Percentiles rank a stretch among this genome's conserved stretches.
Conservation (phyloP, 169 alveolate genomes). For the Miamiensis avidus region DNA sequence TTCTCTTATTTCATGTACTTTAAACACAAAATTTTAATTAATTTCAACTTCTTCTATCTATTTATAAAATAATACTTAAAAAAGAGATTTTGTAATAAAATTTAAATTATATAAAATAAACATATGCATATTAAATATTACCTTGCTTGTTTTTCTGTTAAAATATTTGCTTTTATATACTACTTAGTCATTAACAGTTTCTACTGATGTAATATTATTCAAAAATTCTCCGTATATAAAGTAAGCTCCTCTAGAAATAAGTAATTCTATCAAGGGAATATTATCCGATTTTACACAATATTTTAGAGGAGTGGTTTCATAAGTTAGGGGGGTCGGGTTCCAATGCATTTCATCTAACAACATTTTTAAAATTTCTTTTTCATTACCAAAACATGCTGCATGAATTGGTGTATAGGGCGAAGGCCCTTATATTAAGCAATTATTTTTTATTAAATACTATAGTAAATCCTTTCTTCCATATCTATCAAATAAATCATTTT, state of each 20-base stretch:
- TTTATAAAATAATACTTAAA: no score
- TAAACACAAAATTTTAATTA: background rate
- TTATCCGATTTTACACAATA: slow-evolving; percentile 15
- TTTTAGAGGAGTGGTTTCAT: slow-evolving; percentile 2
- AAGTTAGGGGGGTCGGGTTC: slow-evolving; percentile 2
- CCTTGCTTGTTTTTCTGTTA: no score
- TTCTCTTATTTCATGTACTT: background rate
- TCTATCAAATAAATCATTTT: background rate
- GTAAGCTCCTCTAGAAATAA: slow-evolving; percentile 24
- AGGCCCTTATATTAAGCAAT: background rate
- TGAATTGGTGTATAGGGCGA: slow-evolving; percentile 7
- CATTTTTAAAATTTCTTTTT: slow-evolving; percentile 5
- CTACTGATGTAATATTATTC: background rate
- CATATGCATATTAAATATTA: no score
- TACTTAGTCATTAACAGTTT: background rate
- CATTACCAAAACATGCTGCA: slow-evolving; percentile 26
- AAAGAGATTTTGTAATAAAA: no score
- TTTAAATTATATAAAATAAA: no score
- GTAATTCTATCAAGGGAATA: background rate
- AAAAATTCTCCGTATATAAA: background rate
- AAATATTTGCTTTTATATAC: no score
- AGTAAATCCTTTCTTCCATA: slow-evolving; percentile 15
- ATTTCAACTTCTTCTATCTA: background rate
- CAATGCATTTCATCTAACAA: background rate
- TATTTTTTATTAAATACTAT: slow-evolving; percentile 1